Evolutionary conservation across 305 asterid species (phyloP).

Genomic region (Solanum hybrid): DNA sequence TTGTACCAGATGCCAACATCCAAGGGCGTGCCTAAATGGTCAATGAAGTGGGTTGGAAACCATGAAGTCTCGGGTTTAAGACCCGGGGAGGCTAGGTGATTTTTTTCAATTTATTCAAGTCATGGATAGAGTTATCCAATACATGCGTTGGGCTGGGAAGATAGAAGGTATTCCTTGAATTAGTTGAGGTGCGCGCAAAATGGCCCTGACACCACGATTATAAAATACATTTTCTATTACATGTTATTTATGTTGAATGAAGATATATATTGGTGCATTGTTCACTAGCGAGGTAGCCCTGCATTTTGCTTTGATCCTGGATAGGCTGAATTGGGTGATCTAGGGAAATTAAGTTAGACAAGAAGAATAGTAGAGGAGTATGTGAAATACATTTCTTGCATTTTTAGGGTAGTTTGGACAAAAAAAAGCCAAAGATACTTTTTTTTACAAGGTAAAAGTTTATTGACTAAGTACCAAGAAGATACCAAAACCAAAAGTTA

Average conservation of each 20-base stretch:
- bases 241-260: neutral
- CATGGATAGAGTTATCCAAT: neutral
- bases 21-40: neutral
- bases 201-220: neutral
- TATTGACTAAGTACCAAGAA: too few species aligned
- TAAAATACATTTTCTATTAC: neutral
- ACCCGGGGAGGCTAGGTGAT: neutral
- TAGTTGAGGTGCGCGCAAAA: neutral
- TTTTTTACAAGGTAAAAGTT: too few species aligned
- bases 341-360: neutral
- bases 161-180: neutral
- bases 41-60: neutral
- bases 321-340: neutral
- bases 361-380: neutral
- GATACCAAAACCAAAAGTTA: too few species aligned
- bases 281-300: neutral
- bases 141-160: neutral
- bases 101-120: neutral
- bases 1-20: neutral
- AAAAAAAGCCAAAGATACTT: too few species aligned
- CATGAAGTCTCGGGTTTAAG: neutral
- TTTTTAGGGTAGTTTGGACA: neutral
- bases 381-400: neutral
- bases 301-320: neutral
- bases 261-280: neutral